phyloP scores from a whole-genome alignment of 1,284 basidiomycete genomes.

The Pisolithus thermaeus region DNA sequence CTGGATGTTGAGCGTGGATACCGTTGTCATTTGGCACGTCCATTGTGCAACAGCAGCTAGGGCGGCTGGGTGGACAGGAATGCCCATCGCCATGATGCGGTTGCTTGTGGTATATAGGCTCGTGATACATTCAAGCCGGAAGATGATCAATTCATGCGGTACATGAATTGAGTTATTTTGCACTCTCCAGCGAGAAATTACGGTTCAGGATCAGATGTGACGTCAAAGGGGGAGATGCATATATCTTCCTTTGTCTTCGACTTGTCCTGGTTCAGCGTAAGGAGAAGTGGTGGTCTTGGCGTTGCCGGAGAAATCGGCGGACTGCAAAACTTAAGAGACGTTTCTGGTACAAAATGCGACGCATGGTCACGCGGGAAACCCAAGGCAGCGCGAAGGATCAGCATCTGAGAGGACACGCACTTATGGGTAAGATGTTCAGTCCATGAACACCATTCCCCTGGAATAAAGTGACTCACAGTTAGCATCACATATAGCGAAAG shows the following conservation, averaged over 20 bases:
- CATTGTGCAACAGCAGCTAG: no score
- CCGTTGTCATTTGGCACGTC: no score
- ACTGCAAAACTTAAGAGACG: background rate
- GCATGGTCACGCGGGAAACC: no score
- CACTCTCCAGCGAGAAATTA: no score
- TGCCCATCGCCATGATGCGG: no score
- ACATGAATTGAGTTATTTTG: no score
- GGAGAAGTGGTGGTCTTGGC: background rate
- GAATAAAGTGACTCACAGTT: slow-evolving; percentile 3
- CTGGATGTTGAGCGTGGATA: no score
- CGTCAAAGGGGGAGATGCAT: background rate
- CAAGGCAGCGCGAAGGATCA: slow-evolving; percentile 11
- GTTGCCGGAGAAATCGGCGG: background rate
- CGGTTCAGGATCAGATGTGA: background rate
- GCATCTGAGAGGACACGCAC: slow-evolving; percentile 15
- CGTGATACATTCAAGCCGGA: no score
- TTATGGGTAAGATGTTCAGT: background rate
- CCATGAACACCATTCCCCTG: background rate
- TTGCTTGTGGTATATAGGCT: no score
- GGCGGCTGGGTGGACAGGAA: no score
- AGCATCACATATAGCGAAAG: slow-evolving; percentile 15
- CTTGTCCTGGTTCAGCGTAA: background rate
- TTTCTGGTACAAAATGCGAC: background rate
- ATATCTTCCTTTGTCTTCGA: background rate
- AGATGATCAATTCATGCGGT: no score